Evolutionary conservation across 202 grass and related monocot genomes (phyloP), one percentile per base, ranked within the genome.

Genomic region (Schoenoplectus tabernaemontani): DNA sequence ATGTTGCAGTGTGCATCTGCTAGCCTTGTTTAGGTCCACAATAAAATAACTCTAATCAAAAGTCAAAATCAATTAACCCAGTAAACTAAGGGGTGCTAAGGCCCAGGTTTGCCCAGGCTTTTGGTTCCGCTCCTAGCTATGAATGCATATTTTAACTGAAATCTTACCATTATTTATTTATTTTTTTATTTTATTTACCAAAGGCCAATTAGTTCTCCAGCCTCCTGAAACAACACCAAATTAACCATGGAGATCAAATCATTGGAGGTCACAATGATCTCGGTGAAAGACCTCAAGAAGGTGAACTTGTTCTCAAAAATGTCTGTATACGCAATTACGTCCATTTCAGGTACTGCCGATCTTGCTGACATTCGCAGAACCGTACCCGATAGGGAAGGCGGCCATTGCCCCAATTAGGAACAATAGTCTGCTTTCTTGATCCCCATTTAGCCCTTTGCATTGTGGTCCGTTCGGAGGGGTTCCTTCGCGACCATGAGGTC

Each of bases 281-380:
- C 90, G 1, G 93, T 88, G 0, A 93, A 81, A 63, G 90, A 89
- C 71, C 93, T 97, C 13, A 97, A 97, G 81, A 89, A 89, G 75
- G 83, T 93, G 50, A 85, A 84, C 4, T 15, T 86, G 33, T 86
- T 93, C 62, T 88, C 90, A 22, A 85, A 85, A 62, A 84, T 91
- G 85, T 82, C 77, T 5, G 81, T 92, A 36, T 96, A 92, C n/a
- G 88, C 90, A 32, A 23, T 91, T 0, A 87, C 83, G 26, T 85
- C 87, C 87, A 89, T 97, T 79, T 78, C 79, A 16, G 90, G 88
- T n/a, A n/a, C n/a, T 0, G 83, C 62, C 1, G 75, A 85, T 61
- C 70, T 76, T 5, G 76, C 71, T 5, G 41, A 82, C 10, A 63
- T n/a, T 38, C 88, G 87, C 19, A 36, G 85, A 20, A 97, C 93